Conservation (phyloP, 2,329 filamentous ascomycete species). For the Diaporthe destruens region DNA sequence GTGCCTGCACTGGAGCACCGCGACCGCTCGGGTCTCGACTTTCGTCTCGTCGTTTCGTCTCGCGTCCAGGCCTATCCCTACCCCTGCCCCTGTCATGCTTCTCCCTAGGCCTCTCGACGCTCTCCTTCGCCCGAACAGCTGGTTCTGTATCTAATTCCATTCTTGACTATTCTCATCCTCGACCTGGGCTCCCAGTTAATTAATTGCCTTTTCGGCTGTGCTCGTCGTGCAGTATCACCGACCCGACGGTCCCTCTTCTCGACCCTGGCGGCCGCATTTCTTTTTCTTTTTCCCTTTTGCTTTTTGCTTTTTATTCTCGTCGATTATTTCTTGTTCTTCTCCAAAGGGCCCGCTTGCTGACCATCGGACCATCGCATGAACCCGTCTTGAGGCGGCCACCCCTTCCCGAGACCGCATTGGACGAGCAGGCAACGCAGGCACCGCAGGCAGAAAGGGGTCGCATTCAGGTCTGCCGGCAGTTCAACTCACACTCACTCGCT, state of each 20-base stretch:
- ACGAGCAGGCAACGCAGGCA: slow-evolving; percentile 7
- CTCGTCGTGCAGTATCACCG: background rate
- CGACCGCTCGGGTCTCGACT: slow-evolving; percentile 25
- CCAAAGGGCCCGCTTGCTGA: background rate
- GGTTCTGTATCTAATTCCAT: slow-evolving; percentile 39
- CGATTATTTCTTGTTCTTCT: background rate
- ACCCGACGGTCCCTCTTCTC: slow-evolving; percentile 13
- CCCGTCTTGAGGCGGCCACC: background rate
- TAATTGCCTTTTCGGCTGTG: background rate
- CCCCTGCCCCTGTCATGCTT: background rate
- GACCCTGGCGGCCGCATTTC: slow-evolving; percentile 31
- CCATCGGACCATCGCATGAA: background rate
- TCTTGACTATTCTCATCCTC: background rate
- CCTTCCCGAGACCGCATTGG: slow-evolving; percentile 19
- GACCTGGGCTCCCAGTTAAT: background rate
- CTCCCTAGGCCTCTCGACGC: background rate
- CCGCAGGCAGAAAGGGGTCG: slow-evolving; percentile 25
- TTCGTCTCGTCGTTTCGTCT: slow-evolving; percentile 33
- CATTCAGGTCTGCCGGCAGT: slow-evolving; percentile 6
- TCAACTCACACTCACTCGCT: slow-evolving; percentile 2
- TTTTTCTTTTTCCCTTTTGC: background rate
- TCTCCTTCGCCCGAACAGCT: slow-evolving; percentile 34
- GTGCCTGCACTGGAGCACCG: background rate
- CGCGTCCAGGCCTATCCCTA: slow-evolving; percentile 15
- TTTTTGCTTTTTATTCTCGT: background rate